These are phyloP conservation scores for Cordyceps cicadae DNA, from an alignment of 2,329 filamentous ascomycete genomes.

Conservation along the genomic window DNA sequence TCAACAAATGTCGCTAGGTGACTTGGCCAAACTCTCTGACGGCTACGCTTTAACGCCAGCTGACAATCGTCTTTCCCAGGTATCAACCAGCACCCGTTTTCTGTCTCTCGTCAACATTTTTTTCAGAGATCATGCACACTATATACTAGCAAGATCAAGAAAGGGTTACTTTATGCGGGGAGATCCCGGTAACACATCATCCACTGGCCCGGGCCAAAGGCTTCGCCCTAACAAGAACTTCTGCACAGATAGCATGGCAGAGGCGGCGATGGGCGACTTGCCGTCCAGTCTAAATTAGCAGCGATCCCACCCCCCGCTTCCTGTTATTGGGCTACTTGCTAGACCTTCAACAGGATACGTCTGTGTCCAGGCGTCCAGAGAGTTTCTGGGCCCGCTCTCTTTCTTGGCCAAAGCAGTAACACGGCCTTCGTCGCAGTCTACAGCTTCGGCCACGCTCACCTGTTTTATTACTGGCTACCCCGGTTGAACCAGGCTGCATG, in stretches of 20 bases:
- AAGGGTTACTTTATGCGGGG: background rate
- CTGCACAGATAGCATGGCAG: background rate
- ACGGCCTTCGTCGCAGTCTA: background rate
- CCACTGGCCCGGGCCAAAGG: background rate
- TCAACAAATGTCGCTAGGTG: background rate
- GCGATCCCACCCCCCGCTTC: background rate
- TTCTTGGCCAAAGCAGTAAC: background rate
- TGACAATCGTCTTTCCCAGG: background rate
- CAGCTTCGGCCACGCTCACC: background rate
- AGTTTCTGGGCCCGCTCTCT: background rate
- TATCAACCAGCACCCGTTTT: background rate
- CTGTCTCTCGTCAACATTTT: background rate
- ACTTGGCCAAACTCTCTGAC: background rate
- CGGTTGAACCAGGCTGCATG: background rate
- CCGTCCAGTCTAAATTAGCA: background rate
- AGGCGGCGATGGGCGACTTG: background rate
- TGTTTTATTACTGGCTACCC: background rate
- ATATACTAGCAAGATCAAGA: background rate
- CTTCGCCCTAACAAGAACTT: background rate
- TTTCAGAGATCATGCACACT: background rate
- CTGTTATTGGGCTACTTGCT: background rate
- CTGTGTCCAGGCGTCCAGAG: background rate
- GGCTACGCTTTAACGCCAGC: background rate
- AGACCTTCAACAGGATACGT: background rate
- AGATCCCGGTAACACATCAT: slow-evolving; percentile 11